Evolutionary conservation across 306 rosid species (phyloP).

Genomic region (Calophaca sinica): DNA sequence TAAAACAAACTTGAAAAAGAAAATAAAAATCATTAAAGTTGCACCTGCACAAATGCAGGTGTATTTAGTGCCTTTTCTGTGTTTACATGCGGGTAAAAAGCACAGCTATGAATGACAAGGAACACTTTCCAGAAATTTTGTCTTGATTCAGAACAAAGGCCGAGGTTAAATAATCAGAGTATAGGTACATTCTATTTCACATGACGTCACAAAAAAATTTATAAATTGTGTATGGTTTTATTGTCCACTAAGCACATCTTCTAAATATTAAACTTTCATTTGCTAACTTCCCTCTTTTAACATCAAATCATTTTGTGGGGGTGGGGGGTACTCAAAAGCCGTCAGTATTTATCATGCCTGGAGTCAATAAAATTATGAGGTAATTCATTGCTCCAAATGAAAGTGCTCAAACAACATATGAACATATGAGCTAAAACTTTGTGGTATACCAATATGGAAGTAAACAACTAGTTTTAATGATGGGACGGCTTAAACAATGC

Average conservation of each 20-base stretch:
- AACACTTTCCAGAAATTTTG: neutral
- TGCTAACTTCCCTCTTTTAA: neutral
- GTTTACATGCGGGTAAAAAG: neutral
- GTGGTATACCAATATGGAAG: conserved; percentile 8
- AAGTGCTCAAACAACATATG: conserved; percentile 20
- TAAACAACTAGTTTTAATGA: neutral
- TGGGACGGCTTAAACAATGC: conserved; percentile 1
- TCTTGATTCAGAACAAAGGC: neutral
- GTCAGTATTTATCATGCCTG: neutral
- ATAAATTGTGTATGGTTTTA: neutral
- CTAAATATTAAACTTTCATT: neutral
- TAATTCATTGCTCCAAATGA: neutral
- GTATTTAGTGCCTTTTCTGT: neutral
- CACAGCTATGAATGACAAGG: neutral
- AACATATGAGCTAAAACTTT: conserved; percentile 5
- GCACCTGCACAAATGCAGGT: neutral
- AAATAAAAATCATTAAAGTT: neutral
- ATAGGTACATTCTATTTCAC: neutral
- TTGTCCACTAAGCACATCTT: conserved; percentile 23
- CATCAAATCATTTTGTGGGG: neutral
- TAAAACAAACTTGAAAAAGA: neutral
- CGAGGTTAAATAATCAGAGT: conserved; percentile 11
- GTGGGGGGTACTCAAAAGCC: no score
- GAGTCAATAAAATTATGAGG: no score
- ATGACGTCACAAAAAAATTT: neutral